These are phyloP conservation scores for Boletus pseudopeckii DNA, from an alignment of 768 basidiomycete species.

Conservation along the genomic window DNA sequence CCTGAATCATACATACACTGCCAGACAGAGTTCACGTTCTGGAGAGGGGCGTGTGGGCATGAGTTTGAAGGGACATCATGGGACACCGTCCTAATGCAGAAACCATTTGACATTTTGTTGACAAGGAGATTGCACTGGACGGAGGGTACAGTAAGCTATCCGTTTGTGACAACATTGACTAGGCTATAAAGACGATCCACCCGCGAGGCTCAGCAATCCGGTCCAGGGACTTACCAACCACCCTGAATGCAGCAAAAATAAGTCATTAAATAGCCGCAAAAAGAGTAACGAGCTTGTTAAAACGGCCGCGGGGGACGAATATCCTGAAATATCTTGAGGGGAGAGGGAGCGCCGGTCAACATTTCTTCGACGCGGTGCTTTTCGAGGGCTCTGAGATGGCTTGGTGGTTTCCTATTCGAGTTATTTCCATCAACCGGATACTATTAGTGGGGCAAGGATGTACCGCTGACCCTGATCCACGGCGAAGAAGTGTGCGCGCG, in stretches of 20 bases:
- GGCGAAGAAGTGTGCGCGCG: slow-evolving; percentile 24
- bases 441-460: slow-evolving; percentile 11
- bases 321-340: slow-evolving; percentile 28
- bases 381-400: slow-evolving; percentile 24
- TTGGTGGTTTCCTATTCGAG: slow-evolving; percentile 12
- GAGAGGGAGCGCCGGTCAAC: not conserved
- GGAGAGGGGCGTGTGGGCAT: not conserved
- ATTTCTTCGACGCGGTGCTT: slow-evolving; percentile 32
- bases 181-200: not conserved
- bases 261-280: slow-evolving; percentile 7
- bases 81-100: not conserved
- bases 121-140: not conserved
- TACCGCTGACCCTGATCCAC: slow-evolving; percentile 31
- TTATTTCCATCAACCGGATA: slow-evolving; percentile 4
- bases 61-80: not conserved
- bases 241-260: slow-evolving; percentile 24
- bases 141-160: not conserved
- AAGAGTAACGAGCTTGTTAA: not conserved
- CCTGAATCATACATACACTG: not conserved
- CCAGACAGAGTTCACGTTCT: not conserved
- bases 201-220: slow-evolving; percentile 15
- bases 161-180: not conserved
- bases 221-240: slow-evolving; percentile 1
- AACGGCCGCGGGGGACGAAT: slow-evolving; percentile 11
- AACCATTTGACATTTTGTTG: not conserved